Conservation (phyloP, 768 basidiomycete species). For the Mycena haematopus region DNA sequence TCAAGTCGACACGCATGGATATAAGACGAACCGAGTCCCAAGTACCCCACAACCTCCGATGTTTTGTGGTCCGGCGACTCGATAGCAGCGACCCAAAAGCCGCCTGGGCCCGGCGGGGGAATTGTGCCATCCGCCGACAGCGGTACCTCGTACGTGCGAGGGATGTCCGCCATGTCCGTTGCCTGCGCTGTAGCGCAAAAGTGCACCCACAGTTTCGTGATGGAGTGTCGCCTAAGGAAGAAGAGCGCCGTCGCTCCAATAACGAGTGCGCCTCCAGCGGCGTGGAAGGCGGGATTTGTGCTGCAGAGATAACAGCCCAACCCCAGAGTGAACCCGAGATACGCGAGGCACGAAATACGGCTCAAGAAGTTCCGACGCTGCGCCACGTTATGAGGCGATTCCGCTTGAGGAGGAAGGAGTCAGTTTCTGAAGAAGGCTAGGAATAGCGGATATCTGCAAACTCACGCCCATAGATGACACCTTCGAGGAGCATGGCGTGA, state of each 20-base stretch:
- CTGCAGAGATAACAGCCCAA: background rate
- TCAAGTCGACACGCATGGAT: background rate
- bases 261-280: background rate
- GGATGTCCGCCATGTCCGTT: slow-evolving; percentile 25
- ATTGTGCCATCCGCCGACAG: background rate
- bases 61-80: slow-evolving; percentile 18
- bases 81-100: slow-evolving; percentile 35
- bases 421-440: background rate
- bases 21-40: slow-evolving; percentile 31
- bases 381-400: slow-evolving; percentile 16
- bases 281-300: background rate
- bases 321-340: background rate
- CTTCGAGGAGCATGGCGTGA: slow-evolving; percentile 5
- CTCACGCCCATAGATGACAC: slow-evolving; percentile 21
- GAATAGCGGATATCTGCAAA: background rate
- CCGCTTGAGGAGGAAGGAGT: background rate
- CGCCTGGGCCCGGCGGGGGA: slow-evolving; percentile 18
- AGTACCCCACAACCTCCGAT: slow-evolving; percentile 30
- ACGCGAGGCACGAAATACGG: slow-evolving; percentile 4
- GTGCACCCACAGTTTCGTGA: background rate
- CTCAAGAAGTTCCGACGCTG: background rate
- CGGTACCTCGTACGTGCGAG: slow-evolving; percentile 21
- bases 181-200: slow-evolving; percentile 7
- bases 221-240: background rate
- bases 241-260: background rate